Conservation (phyloP, 495 filamentous ascomycete genomes). For the Trichoderma virens region DNA sequence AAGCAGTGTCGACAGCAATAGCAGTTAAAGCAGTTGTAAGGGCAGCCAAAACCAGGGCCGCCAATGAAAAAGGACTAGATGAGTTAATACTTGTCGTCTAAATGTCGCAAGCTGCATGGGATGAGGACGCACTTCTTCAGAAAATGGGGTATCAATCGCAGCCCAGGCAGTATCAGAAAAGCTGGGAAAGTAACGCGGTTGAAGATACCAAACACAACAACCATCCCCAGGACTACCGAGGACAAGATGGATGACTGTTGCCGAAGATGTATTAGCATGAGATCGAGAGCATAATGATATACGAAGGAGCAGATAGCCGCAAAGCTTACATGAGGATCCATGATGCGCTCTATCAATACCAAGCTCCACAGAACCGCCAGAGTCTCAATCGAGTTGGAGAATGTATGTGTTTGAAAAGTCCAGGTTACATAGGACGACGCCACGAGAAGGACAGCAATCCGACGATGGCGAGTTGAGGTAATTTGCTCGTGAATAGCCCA, state of each 20-base stretch:
- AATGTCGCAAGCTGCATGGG: not conserved
- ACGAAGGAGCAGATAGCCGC: not conserved
- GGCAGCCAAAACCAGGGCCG: constrained; percentile 52
- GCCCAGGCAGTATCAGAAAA: constrained; percentile 71
- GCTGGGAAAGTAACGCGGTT: constrained; percentile 97
- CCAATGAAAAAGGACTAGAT: constrained; percentile 58
- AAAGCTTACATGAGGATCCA: constrained; percentile 59
- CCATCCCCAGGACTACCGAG: constrained; percentile 65
- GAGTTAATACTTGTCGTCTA: constrained; percentile 18
- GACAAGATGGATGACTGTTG: constrained; percentile 67
- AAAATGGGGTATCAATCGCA: constrained; percentile 80
- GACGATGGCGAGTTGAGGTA: constrained; percentile 61
- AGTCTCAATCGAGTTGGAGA: constrained; percentile 95
- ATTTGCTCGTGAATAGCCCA: constrained; percentile 93
- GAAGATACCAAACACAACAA: constrained; percentile 79
- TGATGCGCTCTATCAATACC: constrained; percentile 79
- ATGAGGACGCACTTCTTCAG: constrained; percentile 51
- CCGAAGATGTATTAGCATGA: constrained; percentile 27
- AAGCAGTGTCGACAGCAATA: constrained; percentile 72
- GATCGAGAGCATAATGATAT: not conserved
- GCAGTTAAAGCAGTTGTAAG: constrained; percentile 59
- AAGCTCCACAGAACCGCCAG: constrained; percentile 84
- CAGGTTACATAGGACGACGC: constrained; percentile 97
- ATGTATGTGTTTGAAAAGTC: constrained; percentile 98
- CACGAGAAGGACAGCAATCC: constrained; percentile 65